phyloP scores from a whole-genome alignment of 169 alveolate species.

The Pseudocohnilembus persalinus region DNA sequence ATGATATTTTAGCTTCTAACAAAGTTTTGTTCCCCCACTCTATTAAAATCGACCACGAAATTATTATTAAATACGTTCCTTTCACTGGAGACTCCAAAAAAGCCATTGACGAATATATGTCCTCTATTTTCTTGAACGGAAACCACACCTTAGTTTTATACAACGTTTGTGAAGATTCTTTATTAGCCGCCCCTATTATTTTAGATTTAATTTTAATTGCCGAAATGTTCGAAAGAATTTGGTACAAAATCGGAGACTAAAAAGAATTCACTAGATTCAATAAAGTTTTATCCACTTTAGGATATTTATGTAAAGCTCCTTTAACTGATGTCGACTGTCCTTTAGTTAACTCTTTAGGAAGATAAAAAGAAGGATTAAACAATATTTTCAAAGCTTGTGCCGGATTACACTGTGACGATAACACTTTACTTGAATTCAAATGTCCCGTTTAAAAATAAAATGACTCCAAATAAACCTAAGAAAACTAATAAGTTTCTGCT shows the following conservation, averaged over 20 bases:
- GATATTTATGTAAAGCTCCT: conserved; percentile 83
- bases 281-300: conserved; percentile 66
- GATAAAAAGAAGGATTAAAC: conserved; percentile 67
- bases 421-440: conserved; percentile 22
- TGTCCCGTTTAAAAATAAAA: conserved; percentile 11
- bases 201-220: conserved; percentile 84
- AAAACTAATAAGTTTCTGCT: too few relatives aligned
- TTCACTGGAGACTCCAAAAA: conserved; percentile 91
- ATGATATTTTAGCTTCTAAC: conserved; percentile 86
- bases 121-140: conserved; percentile 89
- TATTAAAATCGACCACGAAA: conserved; percentile 81
- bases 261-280: conserved; percentile 62
- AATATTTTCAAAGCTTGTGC: conserved; percentile 71
- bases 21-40: conserved; percentile 80
- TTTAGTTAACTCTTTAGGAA: conserved; percentile 61
- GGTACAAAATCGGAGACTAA: conserved; percentile 57
- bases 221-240: conserved; percentile 82
- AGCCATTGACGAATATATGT: conserved; percentile 91
- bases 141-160: conserved; percentile 83
- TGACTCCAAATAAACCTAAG: too few relatives aligned
- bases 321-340: conserved; percentile 62
- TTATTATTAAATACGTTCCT: conserved; percentile 91
- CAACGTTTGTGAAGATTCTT: conserved; percentile 90
- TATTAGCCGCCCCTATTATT: conserved; percentile 90
- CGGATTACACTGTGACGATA: conserved; percentile 54